Evolutionary conservation across 2,329 filamentous ascomycete species (phyloP).

Genomic region (Tolypocladium endophyticum): DNA sequence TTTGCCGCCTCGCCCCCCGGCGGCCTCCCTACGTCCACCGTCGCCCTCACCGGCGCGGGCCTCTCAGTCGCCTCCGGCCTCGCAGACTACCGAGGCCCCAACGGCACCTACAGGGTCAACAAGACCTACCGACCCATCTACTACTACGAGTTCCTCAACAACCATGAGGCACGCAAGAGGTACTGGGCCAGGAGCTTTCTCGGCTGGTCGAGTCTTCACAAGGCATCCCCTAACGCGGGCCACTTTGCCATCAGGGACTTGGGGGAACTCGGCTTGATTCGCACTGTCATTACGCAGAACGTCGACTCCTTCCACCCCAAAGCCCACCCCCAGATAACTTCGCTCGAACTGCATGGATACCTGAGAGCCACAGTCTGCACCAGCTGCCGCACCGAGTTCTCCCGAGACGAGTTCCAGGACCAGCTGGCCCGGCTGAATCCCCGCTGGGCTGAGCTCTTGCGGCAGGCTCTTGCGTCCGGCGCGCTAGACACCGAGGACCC

Average conservation of each 20-base stretch:
- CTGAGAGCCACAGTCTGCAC: constrained; percentile 72
- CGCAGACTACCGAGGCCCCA: constrained; percentile 80
- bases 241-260: constrained; percentile 71
- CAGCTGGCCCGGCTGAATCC: constrained; percentile 74
- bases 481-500: constrained; percentile 72
- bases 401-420: constrained; percentile 64
- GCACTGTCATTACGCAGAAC: constrained; percentile 82
- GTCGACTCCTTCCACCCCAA: constrained; percentile 85
- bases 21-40: constrained; percentile 35
- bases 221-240: constrained; percentile 66
- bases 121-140: constrained; percentile 86
- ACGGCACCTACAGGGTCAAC: constrained; percentile 89
- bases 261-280: constrained; percentile 60
- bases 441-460: constrained; percentile 68
- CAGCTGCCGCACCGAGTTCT: constrained; percentile 62
- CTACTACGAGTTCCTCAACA: constrained; percentile 75
- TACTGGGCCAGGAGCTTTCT: constrained; percentile 96
- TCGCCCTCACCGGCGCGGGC: constrained; percentile 66
- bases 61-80: constrained; percentile 89
- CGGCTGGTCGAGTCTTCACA: constrained; percentile 75
- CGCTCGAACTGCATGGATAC: constrained; percentile 85
- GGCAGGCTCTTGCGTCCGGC: constrained; percentile 59
- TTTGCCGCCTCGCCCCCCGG: constrained; percentile 49
- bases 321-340: constrained; percentile 65
- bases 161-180: constrained; percentile 75